A percentile compares a stretch with the other conserved stretches of the same genome.
phyloP scores from a whole-genome alignment of 305 asterid species.

The Rubia peregrina region DNA sequence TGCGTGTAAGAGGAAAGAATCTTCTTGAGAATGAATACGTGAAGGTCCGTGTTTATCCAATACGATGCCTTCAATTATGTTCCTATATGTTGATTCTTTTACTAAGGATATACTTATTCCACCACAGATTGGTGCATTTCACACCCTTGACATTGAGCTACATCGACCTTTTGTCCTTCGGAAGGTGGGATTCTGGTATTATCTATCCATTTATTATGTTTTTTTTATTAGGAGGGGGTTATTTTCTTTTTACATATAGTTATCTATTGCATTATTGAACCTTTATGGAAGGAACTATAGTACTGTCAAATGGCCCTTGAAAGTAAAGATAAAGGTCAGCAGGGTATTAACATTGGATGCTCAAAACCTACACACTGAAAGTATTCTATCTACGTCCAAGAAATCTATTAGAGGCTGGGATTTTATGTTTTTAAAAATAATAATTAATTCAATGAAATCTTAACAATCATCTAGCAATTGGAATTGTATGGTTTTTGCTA shows the following conservation, averaged over 20 bases:
- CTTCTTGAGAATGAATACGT: conserved; percentile 86
- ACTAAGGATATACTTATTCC: conserved; percentile 17
- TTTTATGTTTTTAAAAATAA: background rate
- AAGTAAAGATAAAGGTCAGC: background rate
- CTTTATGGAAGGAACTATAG: background rate
- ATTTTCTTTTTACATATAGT: background rate
- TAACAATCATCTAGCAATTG: background rate
- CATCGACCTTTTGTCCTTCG: conserved; percentile 84
- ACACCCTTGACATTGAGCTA: conserved; percentile 85
- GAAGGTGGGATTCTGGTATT: conserved; percentile 41
- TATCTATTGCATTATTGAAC: background rate
- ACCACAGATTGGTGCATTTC: conserved; percentile 89
- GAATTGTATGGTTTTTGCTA: background rate
- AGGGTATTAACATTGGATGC: background rate
- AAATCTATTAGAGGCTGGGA: background rate
- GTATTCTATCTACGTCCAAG: background rate
- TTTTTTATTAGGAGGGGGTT: background rate
- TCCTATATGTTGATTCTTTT: conserved; percentile 14
- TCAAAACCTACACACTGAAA: background rate
- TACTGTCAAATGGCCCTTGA: background rate
- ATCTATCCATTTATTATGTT: background rate
- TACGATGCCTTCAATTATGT: conserved; percentile 10
- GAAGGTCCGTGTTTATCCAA: conserved; percentile 44
- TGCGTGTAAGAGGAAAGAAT: conserved; percentile 93
- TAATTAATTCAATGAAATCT: background rate